phyloP scores from a whole-genome alignment of 2,329 filamentous ascomycete genomes.

The Talaromyces sp. region DNA sequence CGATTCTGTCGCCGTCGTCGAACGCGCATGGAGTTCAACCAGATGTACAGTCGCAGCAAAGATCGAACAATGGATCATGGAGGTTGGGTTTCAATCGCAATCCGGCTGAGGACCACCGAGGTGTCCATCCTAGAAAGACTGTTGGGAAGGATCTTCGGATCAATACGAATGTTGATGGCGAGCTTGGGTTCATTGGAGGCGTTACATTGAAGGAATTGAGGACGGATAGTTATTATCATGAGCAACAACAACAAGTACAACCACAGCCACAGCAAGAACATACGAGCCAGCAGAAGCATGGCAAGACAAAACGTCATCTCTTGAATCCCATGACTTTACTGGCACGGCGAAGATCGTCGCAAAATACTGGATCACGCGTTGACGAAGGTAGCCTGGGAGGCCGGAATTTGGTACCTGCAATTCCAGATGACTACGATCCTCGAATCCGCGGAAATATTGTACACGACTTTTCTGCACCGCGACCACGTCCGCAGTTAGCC shows the following conservation, averaged over 20 bases:
- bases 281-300: constrained; percentile 29
- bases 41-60: constrained; percentile 9
- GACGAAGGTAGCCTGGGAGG: constrained; percentile 53
- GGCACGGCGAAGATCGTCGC: constrained; percentile 55
- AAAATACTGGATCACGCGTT: constrained; percentile 45
- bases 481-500: constrained; percentile 43
- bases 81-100: constrained; percentile 16
- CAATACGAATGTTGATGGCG: constrained; percentile 16
- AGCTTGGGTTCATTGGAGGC: constrained; percentile 15
- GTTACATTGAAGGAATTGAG: constrained; percentile 17
- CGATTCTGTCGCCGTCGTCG: constrained; percentile 29
- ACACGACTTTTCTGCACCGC: constrained; percentile 63
- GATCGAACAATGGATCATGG: constrained; percentile 16
- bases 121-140: not conserved
- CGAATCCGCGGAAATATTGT: constrained; percentile 61
- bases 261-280: constrained; percentile 13
- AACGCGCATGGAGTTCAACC: constrained; percentile 12
- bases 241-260: constrained; percentile 17
- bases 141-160: constrained; percentile 14
- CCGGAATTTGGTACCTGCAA: constrained; percentile 48
- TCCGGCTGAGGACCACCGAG: constrained; percentile 7
- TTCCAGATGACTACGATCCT: constrained; percentile 61
- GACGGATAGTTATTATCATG: constrained; percentile 25
- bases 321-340: constrained; percentile 61
- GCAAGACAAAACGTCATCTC: constrained; percentile 54